Percentiles rank a stretch among this genome's conserved stretches.
Evolutionary conservation across 768 basidiomycete species (phyloP).

Genomic region (Tulasnella sp.): DNA sequence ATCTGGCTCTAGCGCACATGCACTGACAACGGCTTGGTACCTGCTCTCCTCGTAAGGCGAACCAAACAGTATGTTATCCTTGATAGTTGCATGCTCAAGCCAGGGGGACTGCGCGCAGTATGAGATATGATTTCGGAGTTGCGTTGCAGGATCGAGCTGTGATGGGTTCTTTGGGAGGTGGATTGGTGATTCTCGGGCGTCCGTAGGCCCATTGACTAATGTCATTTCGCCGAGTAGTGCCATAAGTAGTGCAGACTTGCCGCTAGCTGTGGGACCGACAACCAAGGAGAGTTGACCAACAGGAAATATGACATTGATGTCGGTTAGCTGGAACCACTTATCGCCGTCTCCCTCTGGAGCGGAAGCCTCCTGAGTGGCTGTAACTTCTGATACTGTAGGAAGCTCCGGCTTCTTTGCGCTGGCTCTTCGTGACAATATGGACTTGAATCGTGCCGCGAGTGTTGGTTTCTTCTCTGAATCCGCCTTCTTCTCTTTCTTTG

Average conservation of each 20-base stretch:
- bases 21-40: conserved; percentile 29
- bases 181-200: conserved; percentile 27
- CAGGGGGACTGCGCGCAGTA: conserved; percentile 38
- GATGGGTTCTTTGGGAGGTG: conserved; percentile 57
- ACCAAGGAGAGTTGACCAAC: conserved; percentile 51
- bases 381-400: neutral
- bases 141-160: conserved; percentile 26
- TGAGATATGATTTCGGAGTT: conserved; percentile 28
- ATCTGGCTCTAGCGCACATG: conserved; percentile 35
- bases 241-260: conserved; percentile 70
- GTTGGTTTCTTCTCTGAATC: neutral
- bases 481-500: conserved; percentile 27
- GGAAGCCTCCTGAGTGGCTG: neutral
- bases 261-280: conserved; percentile 62
- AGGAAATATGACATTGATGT: conserved; percentile 61
- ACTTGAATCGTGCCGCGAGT: too few relatives aligned
- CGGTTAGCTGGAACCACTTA: conserved; percentile 51
- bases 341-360: conserved; percentile 17
- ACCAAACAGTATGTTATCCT: conserved; percentile 44
- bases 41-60: conserved; percentile 31
- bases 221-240: conserved; percentile 54
- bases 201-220: conserved; percentile 28
- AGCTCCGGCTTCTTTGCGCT: neutral
- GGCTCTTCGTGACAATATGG: too few relatives aligned
- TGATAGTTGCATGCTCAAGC: conserved; percentile 30